phyloP scores from a whole-genome alignment of 192 early-diverging fungal species.

The Tieghemiomyces parasiticus region DNA sequence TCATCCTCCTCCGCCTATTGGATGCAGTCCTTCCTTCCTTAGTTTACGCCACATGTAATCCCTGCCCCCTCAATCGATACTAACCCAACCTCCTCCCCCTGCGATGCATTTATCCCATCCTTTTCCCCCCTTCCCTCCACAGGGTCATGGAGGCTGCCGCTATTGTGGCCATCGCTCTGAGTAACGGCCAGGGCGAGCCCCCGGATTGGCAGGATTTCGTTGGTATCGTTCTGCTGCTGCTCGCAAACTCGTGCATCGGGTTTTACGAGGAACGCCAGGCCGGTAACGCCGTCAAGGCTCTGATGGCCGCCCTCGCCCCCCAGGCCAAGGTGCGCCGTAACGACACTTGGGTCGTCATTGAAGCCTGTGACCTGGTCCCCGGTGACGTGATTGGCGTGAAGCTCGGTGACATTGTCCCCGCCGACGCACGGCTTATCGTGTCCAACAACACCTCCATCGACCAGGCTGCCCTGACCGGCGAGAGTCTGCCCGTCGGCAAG shows the following conservation, averaged over 20 bases:
- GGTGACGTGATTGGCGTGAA: conserved; percentile 81
- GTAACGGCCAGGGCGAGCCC: conserved; percentile 48
- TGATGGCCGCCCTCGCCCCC: conserved; percentile 84
- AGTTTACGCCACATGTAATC: no score
- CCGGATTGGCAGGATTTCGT: conserved; percentile 78
- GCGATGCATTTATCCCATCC: no score
- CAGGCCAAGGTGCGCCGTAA: conserved; percentile 81
- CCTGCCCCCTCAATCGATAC: no score
- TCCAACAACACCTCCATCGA: conserved; percentile 48
- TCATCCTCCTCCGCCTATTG: no score
- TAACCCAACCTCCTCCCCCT: no score
- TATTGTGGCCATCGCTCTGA: conserved; percentile 62
- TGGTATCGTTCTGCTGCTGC: conserved; percentile 63
- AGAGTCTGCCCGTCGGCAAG: conserved; percentile 55
- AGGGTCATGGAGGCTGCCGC: conserved; percentile 72
- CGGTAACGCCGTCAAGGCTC: conserved; percentile 80
- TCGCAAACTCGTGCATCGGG: conserved; percentile 78
- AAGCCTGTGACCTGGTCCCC: conserved; percentile 63
- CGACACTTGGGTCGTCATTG: conserved; percentile 62
- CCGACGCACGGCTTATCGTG: conserved; percentile 69
- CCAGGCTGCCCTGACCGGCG: conserved; percentile 58
- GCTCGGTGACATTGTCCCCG: conserved; percentile 80
- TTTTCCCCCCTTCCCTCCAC: conserved; percentile 14
- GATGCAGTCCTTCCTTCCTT: no score
- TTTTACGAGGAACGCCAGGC: conserved; percentile 83